phyloP scores from a whole-genome alignment of 768 basidiomycete genomes.

The Auriscalpium orientale region DNA sequence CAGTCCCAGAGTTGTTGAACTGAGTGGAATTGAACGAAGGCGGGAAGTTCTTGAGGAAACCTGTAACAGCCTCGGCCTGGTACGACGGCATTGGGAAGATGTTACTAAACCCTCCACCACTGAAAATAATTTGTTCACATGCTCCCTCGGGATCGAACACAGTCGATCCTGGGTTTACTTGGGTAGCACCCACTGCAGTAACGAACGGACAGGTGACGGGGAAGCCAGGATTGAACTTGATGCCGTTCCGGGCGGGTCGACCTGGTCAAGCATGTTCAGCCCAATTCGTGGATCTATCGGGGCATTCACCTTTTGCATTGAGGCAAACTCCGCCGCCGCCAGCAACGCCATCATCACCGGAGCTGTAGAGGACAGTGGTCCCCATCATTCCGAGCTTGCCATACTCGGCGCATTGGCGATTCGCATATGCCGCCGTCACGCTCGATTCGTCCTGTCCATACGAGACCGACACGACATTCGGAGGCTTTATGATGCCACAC shows the following conservation, averaged over 20 bases:
- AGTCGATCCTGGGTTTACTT: constrained; percentile 25
- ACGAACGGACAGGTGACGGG: constrained; percentile 38
- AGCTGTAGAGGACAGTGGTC: constrained; percentile 33
- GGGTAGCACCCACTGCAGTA: constrained; percentile 30
- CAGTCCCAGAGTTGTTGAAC: constrained; percentile 27
- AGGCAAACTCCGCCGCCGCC: constrained; percentile 29
- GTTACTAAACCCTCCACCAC: constrained; percentile 37
- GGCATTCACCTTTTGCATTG: constrained; percentile 18
- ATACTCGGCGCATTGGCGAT: constrained; percentile 38
- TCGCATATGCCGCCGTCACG: constrained; percentile 27
- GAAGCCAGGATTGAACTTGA: constrained; percentile 35
- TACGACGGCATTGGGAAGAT: constrained; percentile 30
- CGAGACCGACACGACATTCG: constrained; percentile 36
- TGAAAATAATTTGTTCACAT: constrained; percentile 29
- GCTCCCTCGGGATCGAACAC: constrained; percentile 30
- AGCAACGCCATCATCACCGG: constrained; percentile 39
- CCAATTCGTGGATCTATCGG: too few species aligned
- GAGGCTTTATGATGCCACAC: constrained; percentile 28
- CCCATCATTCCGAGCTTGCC: constrained; percentile 38
- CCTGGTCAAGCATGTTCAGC: constrained; percentile 14
- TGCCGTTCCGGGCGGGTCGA: constrained; percentile 16
- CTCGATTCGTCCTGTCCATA: constrained; percentile 32
- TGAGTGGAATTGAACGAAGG: constrained; percentile 25
- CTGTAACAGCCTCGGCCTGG: constrained; percentile 23
- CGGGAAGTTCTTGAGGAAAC: constrained; percentile 25